Percentiles rank a stretch among this genome's conserved stretches.
phyloP scores from a whole-genome alignment of 2,329 filamentous ascomycete species.

The Chalaropsis thielavioides region DNA sequence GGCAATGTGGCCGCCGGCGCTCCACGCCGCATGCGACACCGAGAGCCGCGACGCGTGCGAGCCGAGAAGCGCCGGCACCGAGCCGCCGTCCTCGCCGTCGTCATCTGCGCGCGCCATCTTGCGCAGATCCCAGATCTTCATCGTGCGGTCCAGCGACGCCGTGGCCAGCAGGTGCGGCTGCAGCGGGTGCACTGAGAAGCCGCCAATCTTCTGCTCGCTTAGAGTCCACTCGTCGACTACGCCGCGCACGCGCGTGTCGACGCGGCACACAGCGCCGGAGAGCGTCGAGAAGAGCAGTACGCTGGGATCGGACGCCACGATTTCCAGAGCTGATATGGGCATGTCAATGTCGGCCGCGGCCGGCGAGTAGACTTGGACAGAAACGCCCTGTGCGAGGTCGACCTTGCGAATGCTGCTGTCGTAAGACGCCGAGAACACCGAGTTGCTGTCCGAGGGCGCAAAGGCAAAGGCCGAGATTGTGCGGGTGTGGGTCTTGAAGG shows the following conservation, averaged over 20 bases:
- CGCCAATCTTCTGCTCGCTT: slow-evolving; percentile 88
- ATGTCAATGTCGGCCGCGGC: slow-evolving; percentile 53
- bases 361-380: slow-evolving; percentile 69
- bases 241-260: slow-evolving; percentile 41
- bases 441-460: slow-evolving; percentile 54
- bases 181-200: slow-evolving; percentile 70
- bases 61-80: slow-evolving; percentile 55
- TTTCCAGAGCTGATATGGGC: slow-evolving; percentile 72
- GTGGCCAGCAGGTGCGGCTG: slow-evolving; percentile 76
- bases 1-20: slow-evolving; percentile 66
- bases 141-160: slow-evolving; percentile 72
- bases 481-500: slow-evolving; percentile 76
- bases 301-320: slow-evolving; percentile 55
- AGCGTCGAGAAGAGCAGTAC: slow-evolving; percentile 78
- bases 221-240: slow-evolving; percentile 42
- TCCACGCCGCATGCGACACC: slow-evolving; percentile 88
- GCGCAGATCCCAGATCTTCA: slow-evolving; percentile 86
- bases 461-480: slow-evolving; percentile 81
- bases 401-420: slow-evolving; percentile 82
- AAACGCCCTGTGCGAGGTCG: slow-evolving; percentile 66
- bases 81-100: slow-evolving; percentile 26
- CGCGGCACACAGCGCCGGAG: slow-evolving; percentile 62
- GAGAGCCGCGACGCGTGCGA: slow-evolving; percentile 72
- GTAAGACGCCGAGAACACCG: slow-evolving; percentile 75
- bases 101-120: slow-evolving; percentile 55